Percentiles rank a stretch among this genome's conserved stretches.
phyloP scores from a whole-genome alignment of 1,284 basidiomycete species.

The Cerrena zonata region DNA sequence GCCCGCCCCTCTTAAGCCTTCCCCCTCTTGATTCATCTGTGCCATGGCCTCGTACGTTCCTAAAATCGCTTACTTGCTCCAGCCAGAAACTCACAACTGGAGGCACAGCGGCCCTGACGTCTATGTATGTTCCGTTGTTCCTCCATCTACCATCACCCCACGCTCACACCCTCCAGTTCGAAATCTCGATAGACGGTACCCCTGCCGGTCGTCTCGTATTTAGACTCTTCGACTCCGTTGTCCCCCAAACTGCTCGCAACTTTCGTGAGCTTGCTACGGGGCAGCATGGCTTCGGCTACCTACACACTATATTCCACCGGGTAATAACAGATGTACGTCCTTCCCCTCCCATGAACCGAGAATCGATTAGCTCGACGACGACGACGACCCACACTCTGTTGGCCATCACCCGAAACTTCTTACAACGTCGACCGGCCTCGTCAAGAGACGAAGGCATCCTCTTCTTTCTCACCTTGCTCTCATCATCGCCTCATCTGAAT shows the following conservation, averaged over 20 bases:
- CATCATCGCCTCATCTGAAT: background rate
- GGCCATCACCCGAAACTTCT: too few species aligned
- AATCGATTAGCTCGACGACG: too few species aligned
- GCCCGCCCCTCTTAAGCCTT: background rate
- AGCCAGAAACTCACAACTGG: background rate
- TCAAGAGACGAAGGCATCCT: background rate
- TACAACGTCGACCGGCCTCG: background rate
- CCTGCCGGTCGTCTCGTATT: conserved; percentile 73
- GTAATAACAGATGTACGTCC: conserved; percentile 50
- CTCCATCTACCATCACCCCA: background rate
- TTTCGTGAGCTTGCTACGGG: conserved; percentile 88
- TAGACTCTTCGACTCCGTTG: conserved; percentile 70
- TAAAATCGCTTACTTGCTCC: conserved; percentile 4
- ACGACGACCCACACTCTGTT: too few species aligned
- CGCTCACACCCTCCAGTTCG: conserved; percentile 49
- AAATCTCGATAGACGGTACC: conserved; percentile 60
- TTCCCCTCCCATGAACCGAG: background rate
- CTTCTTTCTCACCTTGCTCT: background rate
- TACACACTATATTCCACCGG: conserved; percentile 73
- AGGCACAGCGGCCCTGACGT: conserved; percentile 1
- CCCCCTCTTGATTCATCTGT: background rate
- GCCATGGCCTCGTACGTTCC: conserved; percentile 8
- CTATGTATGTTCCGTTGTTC: background rate
- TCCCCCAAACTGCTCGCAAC: conserved; percentile 78
- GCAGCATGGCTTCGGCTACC: conserved; percentile 61